Evolutionary conservation across 2,329 filamentous ascomycete species (phyloP).

Genomic region (Curvularia eragrostidis): DNA sequence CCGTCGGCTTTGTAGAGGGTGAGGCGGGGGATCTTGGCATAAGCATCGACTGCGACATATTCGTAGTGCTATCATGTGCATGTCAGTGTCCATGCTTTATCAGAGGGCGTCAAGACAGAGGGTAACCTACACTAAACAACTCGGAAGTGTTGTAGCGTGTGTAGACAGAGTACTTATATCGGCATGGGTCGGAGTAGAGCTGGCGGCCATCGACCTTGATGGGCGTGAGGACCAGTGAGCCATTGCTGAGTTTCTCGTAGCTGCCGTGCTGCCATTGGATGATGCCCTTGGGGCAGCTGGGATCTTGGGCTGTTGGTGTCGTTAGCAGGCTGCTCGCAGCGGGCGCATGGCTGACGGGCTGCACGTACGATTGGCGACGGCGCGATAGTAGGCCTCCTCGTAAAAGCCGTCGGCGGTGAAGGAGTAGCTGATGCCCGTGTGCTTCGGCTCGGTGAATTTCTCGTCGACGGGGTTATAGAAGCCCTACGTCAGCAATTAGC

Average conservation of each 20-base stretch:
- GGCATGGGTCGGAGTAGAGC: constrained; percentile 69
- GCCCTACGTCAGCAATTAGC: constrained; percentile 55
- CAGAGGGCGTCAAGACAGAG: not conserved
- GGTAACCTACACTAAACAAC: constrained; percentile 61
- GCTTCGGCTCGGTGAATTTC: constrained; percentile 67
- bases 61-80: constrained; percentile 52
- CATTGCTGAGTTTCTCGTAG: constrained; percentile 63
- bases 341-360: not conserved
- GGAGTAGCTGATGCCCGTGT: constrained; percentile 75
- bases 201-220: constrained; percentile 72
- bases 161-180: constrained; percentile 62
- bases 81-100: constrained; percentile 1
- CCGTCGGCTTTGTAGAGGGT: constrained; percentile 71
- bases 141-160: constrained; percentile 72
- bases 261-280: constrained; percentile 78
- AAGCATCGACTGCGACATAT: constrained; percentile 61
- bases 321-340: constrained; percentile 26
- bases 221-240: constrained; percentile 65
- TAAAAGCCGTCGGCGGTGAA: constrained; percentile 72
- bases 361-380: constrained; percentile 70
- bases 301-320: constrained; percentile 59
- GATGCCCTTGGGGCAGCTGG: constrained; percentile 67
- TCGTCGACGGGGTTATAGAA: constrained; percentile 74
- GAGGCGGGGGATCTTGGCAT: constrained; percentile 67
- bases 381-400: constrained; percentile 74